phyloP scores from a whole-genome alignment of 345 rosid genomes.

The Erodium maritimum region DNA sequence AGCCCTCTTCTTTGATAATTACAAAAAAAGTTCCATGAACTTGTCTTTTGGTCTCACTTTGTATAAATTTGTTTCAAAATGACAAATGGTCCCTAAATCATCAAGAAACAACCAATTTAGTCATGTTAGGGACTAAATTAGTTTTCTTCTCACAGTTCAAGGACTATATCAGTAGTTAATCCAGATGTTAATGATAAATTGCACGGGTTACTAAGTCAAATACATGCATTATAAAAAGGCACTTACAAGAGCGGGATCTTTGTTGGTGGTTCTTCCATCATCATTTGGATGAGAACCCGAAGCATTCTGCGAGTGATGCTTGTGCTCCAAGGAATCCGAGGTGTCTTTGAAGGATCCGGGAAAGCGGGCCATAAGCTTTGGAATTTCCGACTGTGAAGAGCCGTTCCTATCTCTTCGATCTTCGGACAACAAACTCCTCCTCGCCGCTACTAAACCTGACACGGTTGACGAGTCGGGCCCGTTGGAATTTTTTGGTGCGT shows the following conservation, averaged over 20 bases:
- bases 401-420: slow-evolving; percentile 38
- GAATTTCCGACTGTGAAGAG: slow-evolving; percentile 39
- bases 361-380: slow-evolving; percentile 58
- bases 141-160: background rate
- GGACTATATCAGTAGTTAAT: too few species aligned
- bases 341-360: slow-evolving; percentile 90
- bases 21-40: too few species aligned
- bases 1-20: too few species aligned
- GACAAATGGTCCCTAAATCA: too few species aligned
- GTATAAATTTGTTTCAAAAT: too few species aligned
- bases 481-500: slow-evolving; percentile 43
- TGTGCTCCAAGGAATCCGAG: slow-evolving; percentile 44
- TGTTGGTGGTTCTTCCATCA: slow-evolving; percentile 50
- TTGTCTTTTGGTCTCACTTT: too few species aligned
- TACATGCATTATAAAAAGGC: too few species aligned
- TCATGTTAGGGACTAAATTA: background rate
- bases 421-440: slow-evolving; percentile 51
- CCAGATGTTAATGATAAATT: too few species aligned
- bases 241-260: slow-evolving; percentile 75
- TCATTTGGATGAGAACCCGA: slow-evolving; percentile 33
- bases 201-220: too few species aligned
- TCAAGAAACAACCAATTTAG: background rate
- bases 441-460: slow-evolving; percentile 43
- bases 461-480: slow-evolving; percentile 46
- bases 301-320: slow-evolving; percentile 30